Evolutionary conservation across 495 filamentous ascomycete genomes (phyloP), one percentile per base, ranked within the genome.

Genomic region (Aspergillus indologenus): DNA sequence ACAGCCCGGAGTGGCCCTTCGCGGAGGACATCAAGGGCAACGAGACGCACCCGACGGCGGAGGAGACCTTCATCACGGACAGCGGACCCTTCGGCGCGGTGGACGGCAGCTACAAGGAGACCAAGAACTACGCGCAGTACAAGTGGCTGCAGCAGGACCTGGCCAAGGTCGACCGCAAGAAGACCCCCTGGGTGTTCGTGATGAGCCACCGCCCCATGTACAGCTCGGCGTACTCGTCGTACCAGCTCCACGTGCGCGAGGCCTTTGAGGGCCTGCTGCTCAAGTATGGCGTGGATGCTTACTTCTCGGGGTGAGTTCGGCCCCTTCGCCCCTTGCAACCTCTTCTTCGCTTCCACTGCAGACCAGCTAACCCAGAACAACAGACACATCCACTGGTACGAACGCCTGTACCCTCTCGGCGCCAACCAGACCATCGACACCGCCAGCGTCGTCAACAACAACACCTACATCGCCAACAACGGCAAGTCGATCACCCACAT

Each of bases 131-230:
- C 56, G 73, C 65, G 59, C 79, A 83, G 66, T 71, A 79, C 18
- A 75, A 74, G 46, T 83, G 78, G 79, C 64, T 82, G 20, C 65
- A 71, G 51, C 65, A 71, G 21, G 79, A 83, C 55, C 71, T 83
- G 21, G 70, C 68, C n/a, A 67, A 64, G 22, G 66, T 83, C 45
- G 74, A 83, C 61, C 76, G 80, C 51, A 63, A 43, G 29, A 75
- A 75, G 67, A 83, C 79, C 5, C 78, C 82, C 0, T 84, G 83
- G 83, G 63, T 84, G 3, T 64, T 86, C 42, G 77, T 82, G 42
- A 82, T 76, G 50, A 81, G 82, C 53, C 83, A 86, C 62, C 66
- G 83, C 3, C 83, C 83, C 1, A 84, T 82, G 82, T 86, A 86
- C 43, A 68, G 63, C 58, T 68, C 72, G 11, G 65, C 59, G 54